A percentile compares a stretch with the other conserved stretches of the same genome.
These are phyloP conservation scores for Grigorovia humatica DNA, from an alignment of 805 yeast species.

Conservation along the genomic window DNA sequence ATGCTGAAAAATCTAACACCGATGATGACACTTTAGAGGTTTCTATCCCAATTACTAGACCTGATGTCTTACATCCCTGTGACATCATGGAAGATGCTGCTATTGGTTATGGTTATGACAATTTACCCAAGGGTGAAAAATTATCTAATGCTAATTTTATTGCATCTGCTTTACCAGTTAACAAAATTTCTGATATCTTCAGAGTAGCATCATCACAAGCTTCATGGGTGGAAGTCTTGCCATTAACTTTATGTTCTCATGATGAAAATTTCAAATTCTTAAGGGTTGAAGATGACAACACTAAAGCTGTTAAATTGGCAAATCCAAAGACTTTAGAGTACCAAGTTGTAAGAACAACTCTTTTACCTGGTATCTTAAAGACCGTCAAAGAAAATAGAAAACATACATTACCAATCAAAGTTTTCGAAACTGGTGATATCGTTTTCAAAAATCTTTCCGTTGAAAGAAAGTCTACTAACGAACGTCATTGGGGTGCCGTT, in stretches of 20 bases:
- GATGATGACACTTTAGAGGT: slow-evolving; percentile 43
- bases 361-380: slow-evolving; percentile 89
- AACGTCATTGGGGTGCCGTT: slow-evolving; percentile 90
- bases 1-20: slow-evolving; percentile 42
- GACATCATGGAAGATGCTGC: slow-evolving; percentile 99
- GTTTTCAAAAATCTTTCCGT: slow-evolving; percentile 68
- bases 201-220: slow-evolving; percentile 88
- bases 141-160: slow-evolving; percentile 65
- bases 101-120: slow-evolving; percentile 89
- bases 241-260: slow-evolving; percentile 89
- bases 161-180: slow-evolving; percentile 83
- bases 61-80: slow-evolving; percentile 93
- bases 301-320: slow-evolving; percentile 79
- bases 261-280: slow-evolving; percentile 92
- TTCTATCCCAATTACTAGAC: slow-evolving; percentile 82
- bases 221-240: slow-evolving; percentile 93
- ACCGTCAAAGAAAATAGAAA: slow-evolving; percentile 93
- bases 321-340: slow-evolving; percentile 96
- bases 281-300: slow-evolving; percentile 60
- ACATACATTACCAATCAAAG: slow-evolving; percentile 88
- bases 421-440: slow-evolving; percentile 92
- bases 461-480: slow-evolving; percentile 86
- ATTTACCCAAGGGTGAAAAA: slow-evolving; percentile 68
- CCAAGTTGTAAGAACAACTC: slow-evolving; percentile 93
- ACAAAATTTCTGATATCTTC: slow-evolving; percentile 81